Conservation (phyloP, 2,329 filamentous ascomycete species). For the Aspergillus aculeatus region DNA sequence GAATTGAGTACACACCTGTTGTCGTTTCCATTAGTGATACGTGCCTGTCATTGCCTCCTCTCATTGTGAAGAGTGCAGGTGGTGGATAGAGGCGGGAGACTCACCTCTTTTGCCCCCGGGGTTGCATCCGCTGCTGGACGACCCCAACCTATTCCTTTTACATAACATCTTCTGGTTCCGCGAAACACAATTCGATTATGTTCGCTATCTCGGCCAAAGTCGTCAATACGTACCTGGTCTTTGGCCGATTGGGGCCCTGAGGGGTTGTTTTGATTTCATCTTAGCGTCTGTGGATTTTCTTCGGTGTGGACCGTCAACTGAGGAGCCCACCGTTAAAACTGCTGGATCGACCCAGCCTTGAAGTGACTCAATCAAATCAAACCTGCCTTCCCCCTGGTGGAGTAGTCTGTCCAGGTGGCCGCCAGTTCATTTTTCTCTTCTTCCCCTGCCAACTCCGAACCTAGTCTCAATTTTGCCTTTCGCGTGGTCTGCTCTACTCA, state of each 20-base stretch:
- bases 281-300: neutral
- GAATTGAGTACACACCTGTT: neutral
- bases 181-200: slow-evolving; percentile 13
- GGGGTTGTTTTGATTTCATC: neutral
- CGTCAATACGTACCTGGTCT: slow-evolving; percentile 16
- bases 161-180: slow-evolving; percentile 21
- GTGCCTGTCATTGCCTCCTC: neutral
- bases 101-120: slow-evolving; percentile 1
- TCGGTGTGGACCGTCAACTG: slow-evolving; percentile 2
- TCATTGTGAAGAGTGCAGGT: neutral
- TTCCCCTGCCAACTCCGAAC: slow-evolving; percentile 5
- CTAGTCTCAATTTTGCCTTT: neutral
- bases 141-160: slow-evolving; percentile 21
- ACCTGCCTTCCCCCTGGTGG: slow-evolving; percentile 12
- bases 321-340: neutral
- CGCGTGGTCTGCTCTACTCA: slow-evolving; percentile 7
- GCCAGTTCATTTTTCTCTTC: slow-evolving; percentile 9
- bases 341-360: slow-evolving; percentile 1
- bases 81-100: neutral
- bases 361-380: slow-evolving; percentile 6
- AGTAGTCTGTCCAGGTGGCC: slow-evolving; percentile 13
- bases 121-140: slow-evolving; percentile 17
- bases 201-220: neutral
- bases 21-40: neutral
- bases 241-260: neutral